These are phyloP conservation scores for Gynandropsis gynandra DNA, from an alignment of 345 rosid genomes.

Conservation along the genomic window DNA sequence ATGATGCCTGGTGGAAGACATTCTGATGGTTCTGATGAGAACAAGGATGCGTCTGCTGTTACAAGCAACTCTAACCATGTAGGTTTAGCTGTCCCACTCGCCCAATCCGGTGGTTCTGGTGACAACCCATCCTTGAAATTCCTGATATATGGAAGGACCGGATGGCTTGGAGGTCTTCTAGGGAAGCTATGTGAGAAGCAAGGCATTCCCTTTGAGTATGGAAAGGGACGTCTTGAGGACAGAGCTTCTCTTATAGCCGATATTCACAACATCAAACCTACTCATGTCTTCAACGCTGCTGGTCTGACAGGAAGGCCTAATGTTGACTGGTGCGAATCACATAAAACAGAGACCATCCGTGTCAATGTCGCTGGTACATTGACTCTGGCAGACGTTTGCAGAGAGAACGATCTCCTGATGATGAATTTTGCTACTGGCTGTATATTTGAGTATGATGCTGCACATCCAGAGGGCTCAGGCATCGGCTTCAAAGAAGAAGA, in stretches of 20 bases:
- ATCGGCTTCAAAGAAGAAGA: slow-evolving; percentile 80
- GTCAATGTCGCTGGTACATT: slow-evolving; percentile 79
- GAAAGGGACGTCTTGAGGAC: slow-evolving; percentile 79
- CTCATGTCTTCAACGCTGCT: slow-evolving; percentile 87
- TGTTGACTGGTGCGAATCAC: slow-evolving; percentile 96
- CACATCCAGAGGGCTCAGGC: slow-evolving; percentile 75
- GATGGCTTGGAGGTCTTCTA: slow-evolving; percentile 89
- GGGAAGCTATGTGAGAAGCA: slow-evolving; percentile 76
- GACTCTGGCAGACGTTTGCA: slow-evolving; percentile 76
- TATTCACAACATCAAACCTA: slow-evolving; percentile 59
- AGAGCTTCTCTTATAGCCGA: slow-evolving; percentile 63
- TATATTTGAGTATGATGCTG: slow-evolving; percentile 80
- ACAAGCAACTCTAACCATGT: slow-evolving; percentile 37
- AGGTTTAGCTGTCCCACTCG: slow-evolving; percentile 50
- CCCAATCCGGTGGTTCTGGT: slow-evolving; percentile 36
- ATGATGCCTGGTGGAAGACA: slow-evolving; percentile 89
- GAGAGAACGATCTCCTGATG: slow-evolving; percentile 66
- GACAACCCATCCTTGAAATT: slow-evolving; percentile 48
- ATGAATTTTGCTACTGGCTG: slow-evolving; percentile 88
- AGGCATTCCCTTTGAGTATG: slow-evolving; percentile 65
- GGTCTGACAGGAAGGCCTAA: slow-evolving; percentile 94
- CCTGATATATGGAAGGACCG: slow-evolving; percentile 83
- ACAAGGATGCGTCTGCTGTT: slow-evolving; percentile 30
- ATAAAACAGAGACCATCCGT: slow-evolving; percentile 81
- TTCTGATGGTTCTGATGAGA: slow-evolving; percentile 58